Evolutionary conservation across 148 eudicot genomes (phyloP), one percentile per base, ranked within the genome.

Genomic region (Vaccinium darrowii): DNA sequence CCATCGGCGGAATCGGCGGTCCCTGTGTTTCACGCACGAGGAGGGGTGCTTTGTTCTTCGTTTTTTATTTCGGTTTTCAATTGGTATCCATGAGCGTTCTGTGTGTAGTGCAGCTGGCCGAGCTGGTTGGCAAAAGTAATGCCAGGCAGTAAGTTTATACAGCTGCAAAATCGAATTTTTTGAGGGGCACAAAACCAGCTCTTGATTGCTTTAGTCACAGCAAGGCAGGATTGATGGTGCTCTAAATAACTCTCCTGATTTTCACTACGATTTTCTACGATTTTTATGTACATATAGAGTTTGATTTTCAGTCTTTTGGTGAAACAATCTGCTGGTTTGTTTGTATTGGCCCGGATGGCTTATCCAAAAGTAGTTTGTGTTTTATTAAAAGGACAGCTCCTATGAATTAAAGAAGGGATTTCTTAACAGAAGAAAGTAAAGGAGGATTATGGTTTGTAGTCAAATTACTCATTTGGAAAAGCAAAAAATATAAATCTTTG

Each of bases 41-140:
- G 71, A 5, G 62, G 62, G 7, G 7, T 58, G 63, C n/a, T 58
- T 58, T 58, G n/a, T 58, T 58, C 1, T 62, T 25, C 12, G 0
- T 33, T 27, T 27, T 25, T 69, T 69, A 12, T 69, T 69, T 69
- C 74, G 16, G 16, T 69, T 69, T 69, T 69, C 39, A 27, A 14
- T 27, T 27, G 78, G 53, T 52, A 36, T 21, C 25, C 5, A 16
- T 69, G 11, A 49, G 54, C 50, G 8, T 18, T 21, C 15, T 78
- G 9, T 25, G 39, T 52, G 6, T 58, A 65, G 1, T 69, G 91
- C 92, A 86, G 92, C 90, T 90, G 91, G 92, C 89, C 90, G 90
- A 90, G 92, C 90, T 90, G 84, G 81, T 56, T 88, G 89, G 87
- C 92, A 77, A 11, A 83, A 88, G 86, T 56, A 88, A 27, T 50